Percentiles rank a stretch among this genome's conserved stretches.
These are phyloP conservation scores for Phyllostachys edulis DNA, from an alignment of 176 grass and related monocot species.

Conservation along the genomic window DNA sequence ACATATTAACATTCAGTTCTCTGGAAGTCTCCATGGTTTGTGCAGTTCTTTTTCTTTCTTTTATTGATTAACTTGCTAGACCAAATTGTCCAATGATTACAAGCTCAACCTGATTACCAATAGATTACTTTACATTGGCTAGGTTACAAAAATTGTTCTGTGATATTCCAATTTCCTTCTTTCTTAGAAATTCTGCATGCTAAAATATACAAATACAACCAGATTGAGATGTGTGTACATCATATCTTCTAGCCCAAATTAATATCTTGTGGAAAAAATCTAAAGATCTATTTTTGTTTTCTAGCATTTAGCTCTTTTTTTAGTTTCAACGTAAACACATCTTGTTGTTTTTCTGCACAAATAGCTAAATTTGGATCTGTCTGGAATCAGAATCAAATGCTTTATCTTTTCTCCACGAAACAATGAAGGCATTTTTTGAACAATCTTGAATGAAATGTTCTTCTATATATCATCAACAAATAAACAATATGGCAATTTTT, in stretches of 20 bases:
- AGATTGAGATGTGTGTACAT: neutral
- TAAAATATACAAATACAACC: neutral
- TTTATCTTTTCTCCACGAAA: neutral
- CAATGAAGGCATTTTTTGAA: neutral
- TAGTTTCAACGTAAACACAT: constrained; percentile 9
- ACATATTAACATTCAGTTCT: neutral
- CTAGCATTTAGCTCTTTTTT: neutral
- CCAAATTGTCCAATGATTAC: neutral
- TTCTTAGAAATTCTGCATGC: constrained; percentile 1
- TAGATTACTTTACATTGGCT: neutral
- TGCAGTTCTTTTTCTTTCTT: constrained; percentile 17
- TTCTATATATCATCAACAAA: neutral
- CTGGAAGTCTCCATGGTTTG: neutral
- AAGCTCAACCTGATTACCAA: neutral
- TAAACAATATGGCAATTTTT: neutral
- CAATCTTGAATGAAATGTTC: constrained; percentile 10
- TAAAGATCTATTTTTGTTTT: neutral
- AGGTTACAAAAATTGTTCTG: constrained; percentile 4
- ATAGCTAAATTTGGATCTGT: constrained; percentile 21
- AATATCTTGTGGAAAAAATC: neutral
- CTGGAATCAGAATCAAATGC: neutral
- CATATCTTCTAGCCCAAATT: neutral
- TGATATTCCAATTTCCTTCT: neutral
- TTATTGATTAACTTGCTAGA: neutral
- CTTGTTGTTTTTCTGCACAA: constrained; percentile 7